Evolutionary conservation across 139 green algal species (phyloP).

Genomic region (Picochlorum sp.): DNA sequence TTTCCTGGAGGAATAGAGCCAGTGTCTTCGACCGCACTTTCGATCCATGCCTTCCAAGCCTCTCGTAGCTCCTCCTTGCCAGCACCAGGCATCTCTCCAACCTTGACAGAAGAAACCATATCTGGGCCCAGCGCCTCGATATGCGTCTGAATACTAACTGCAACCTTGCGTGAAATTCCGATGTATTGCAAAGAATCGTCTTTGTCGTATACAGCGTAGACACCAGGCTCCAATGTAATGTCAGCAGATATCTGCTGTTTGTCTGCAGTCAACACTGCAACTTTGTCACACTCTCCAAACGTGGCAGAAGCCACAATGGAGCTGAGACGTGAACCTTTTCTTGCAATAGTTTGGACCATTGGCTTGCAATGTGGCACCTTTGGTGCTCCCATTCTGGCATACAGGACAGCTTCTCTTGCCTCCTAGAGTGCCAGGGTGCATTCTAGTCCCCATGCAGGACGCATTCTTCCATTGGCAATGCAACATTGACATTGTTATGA

Average conservation of each 20-base stretch:
- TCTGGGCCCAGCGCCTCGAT: slow-evolving; percentile 59
- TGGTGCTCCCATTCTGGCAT: no score
- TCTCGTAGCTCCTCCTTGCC: slow-evolving; percentile 60
- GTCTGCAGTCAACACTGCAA: no score
- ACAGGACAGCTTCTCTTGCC: no score
- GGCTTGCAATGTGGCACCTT: no score
- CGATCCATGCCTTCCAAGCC: slow-evolving; percentile 78
- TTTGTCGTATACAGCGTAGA: slow-evolving; percentile 65
- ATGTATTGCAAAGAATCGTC: slow-evolving; percentile 55
- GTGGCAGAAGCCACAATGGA: no score
- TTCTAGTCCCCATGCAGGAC: no score
- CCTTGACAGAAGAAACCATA: slow-evolving; percentile 42
- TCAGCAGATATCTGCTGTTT: neutral
- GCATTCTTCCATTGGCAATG: no score
- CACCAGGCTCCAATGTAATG: slow-evolving; percentile 32
- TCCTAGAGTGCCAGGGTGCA: no score
- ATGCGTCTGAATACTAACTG: slow-evolving; percentile 57
- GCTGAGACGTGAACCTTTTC: no score
- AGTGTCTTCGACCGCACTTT: slow-evolving; percentile 52
- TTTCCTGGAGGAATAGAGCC: slow-evolving; percentile 76
- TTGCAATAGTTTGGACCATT: no score
- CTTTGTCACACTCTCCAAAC: no score
- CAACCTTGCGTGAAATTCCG: slow-evolving; percentile 54
- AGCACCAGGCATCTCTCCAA: slow-evolving; percentile 35
- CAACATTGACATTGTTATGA: no score